phyloP scores from a whole-genome alignment of 148 eudicot genomes.

The Limonium bicolor region DNA sequence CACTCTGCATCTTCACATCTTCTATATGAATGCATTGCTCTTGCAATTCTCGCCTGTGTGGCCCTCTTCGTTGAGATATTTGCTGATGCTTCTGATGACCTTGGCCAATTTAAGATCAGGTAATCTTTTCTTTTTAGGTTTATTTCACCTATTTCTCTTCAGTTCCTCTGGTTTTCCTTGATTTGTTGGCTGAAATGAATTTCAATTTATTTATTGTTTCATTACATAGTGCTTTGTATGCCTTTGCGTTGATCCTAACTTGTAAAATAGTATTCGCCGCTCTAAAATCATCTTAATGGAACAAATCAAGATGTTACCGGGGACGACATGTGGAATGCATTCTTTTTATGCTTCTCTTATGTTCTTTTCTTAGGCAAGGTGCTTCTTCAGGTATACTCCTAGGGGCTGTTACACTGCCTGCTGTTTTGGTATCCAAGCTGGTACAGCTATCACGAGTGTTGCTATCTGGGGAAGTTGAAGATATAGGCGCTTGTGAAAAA shows the following conservation, averaged over 20 bases:
- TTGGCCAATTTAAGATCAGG: slow-evolving; percentile 36
- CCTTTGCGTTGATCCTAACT: no score
- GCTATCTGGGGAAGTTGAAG: slow-evolving; percentile 24
- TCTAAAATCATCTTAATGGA: no score
- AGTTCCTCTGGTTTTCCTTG: background rate
- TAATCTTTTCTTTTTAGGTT: background rate
- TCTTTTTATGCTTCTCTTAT: no score
- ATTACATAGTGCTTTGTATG: no score
- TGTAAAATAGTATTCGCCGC: no score
- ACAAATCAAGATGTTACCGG: no score
- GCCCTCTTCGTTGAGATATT: slow-evolving; percentile 52
- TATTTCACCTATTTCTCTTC: background rate
- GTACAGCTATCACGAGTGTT: slow-evolving; percentile 53
- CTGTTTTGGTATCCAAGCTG: slow-evolving; percentile 53
- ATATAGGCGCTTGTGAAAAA: slow-evolving; percentile 25
- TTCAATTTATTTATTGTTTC: slow-evolving; percentile 1
- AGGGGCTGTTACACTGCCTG: slow-evolving; percentile 71
- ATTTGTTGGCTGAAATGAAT: background rate
- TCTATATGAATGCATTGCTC: slow-evolving; percentile 31
- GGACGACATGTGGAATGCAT: no score
- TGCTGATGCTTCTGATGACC: slow-evolving; percentile 23
- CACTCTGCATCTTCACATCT: slow-evolving; percentile 32
- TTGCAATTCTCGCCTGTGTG: slow-evolving; percentile 31
- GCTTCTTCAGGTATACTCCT: slow-evolving; percentile 75
- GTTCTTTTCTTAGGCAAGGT: slow-evolving; percentile 38